Percentiles rank a stretch among this genome's conserved stretches.
These are phyloP conservation scores for Meyerozyma sp. DNA, from an alignment of 1,139 yeast genomes.

Conservation along the genomic window DNA sequence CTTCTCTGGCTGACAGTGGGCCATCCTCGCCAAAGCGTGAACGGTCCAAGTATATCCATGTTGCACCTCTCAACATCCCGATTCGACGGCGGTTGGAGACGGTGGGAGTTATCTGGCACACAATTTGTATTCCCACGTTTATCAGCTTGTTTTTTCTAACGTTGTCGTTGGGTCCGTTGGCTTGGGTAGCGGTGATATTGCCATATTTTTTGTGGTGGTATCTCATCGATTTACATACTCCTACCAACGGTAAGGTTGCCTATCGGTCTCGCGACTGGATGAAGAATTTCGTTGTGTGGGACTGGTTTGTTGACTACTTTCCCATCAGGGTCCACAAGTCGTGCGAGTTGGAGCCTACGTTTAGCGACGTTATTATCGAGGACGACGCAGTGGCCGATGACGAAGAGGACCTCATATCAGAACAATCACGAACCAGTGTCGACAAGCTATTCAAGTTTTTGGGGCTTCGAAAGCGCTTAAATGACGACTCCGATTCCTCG, in stretches of 20 bases:
- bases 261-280: conserved; percentile 54
- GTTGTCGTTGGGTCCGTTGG: conserved; percentile 57
- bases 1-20: background rate
- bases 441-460: conserved; percentile 33
- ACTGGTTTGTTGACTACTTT: conserved; percentile 69
- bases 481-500: conserved; percentile 17
- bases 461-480: conserved; percentile 36
- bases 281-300: conserved; percentile 62
- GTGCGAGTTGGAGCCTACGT: conserved; percentile 70
- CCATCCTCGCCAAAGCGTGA: background rate
- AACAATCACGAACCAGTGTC: conserved; percentile 30
- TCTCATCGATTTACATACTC: conserved; percentile 53
- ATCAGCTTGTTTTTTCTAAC: conserved; percentile 48
- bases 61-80: conserved; percentile 56
- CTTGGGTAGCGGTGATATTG: conserved; percentile 61
- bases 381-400: conserved; percentile 20
- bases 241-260: conserved; percentile 66
- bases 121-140: conserved; percentile 63
- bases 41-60: conserved; percentile 14
- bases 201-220: conserved; percentile 59
- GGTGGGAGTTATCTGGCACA: conserved; percentile 70
- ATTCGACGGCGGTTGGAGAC: conserved; percentile 61
- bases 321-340: conserved; percentile 76
- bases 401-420: conserved; percentile 41
- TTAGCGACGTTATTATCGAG: conserved; percentile 31